Base-by-base conservation (phyloP, 2,329 filamentous ascomycete species). In the Fusarium vanettenii region DNA sequence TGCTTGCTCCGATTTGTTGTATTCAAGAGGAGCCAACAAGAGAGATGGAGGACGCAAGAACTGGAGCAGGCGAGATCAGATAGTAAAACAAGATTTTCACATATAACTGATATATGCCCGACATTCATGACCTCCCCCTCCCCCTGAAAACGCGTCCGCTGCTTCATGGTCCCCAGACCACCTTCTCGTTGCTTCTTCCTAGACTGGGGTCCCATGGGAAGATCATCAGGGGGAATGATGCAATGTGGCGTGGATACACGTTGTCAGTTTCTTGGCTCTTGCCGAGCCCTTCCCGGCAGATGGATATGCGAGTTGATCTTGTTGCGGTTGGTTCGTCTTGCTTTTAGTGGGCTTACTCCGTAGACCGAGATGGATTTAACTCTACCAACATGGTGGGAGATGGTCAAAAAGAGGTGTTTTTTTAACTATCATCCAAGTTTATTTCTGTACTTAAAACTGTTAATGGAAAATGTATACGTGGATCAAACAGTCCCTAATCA, bases 311-410 rank as follows among this genome's bases (percentile, higher is more conserved):
- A 45, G 43, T 16, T 45, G 69, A 72, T 55, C 72, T 29, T 57
- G 27, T 37, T 41, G 22, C 66, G 43, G 70, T 73, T 73, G 33
- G 66, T 73, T 67, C 60, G 16, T 16, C 6, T 55, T 14, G 4
- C 14, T 43, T 13, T 67, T 6, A 11, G 37, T 67, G 63, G 37
- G 59, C 61, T 73, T 43, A 37, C 33, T 14, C 33, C 14, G 33
- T 8, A 29, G 59, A 27, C 11, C 7, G 71, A 62, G 48, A 71
- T 50, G 43, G 39, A 57, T 22, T 52, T 14, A 35, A 56, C 25
- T 8, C 14, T 27, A 67, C 55, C 11, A 55, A 22, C 9, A 14
- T 43, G 39, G n/a, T 3, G 27, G 39, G n/a, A 60, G 22, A 14
- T 48, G 43, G 20, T 60, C 16, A 27, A 27, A 48, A 2, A 50